These are phyloP conservation scores for Quaeritorhiza haematococci DNA, from an alignment of 371 early-diverging fungal genomes.

Conservation along the genomic window DNA sequence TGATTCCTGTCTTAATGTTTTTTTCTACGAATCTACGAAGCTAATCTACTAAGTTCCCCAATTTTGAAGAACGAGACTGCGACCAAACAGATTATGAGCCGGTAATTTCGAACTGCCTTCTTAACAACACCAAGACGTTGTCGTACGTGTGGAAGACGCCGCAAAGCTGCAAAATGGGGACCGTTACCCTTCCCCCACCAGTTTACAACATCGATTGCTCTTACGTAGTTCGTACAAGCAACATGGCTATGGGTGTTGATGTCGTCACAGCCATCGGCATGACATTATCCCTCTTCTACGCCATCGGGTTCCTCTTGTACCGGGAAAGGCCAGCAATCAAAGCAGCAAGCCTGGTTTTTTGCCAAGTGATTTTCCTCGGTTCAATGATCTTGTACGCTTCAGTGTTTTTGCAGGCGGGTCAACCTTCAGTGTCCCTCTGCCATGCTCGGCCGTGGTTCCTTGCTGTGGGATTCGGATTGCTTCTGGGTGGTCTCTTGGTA, in stretches of 20 bases:
- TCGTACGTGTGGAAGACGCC: background rate
- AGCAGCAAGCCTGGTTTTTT: background rate
- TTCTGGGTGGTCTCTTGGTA: background rate
- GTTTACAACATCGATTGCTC: background rate
- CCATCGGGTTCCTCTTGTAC: background rate
- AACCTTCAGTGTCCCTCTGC: background rate
- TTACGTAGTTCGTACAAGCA: background rate
- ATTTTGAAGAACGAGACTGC: too few relatives aligned
- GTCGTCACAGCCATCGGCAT: background rate
- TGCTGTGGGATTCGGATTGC: background rate
- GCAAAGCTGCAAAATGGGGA: background rate
- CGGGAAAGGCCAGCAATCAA: background rate
- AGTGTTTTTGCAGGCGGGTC: background rate
- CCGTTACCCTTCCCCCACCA: background rate
- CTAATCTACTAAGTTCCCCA: too few relatives aligned
- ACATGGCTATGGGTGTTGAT: background rate
- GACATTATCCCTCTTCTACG: background rate
- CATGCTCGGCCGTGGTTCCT: background rate
- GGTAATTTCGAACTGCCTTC: background rate
- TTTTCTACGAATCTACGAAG: too few relatives aligned
- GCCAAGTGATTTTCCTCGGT: background rate
- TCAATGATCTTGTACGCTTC: background rate
- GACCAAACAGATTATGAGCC: too few relatives aligned
- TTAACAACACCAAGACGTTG: background rate
- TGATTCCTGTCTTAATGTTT: background rate